These are phyloP conservation scores for Lactarius sp. DNA, from an alignment of 768 basidiomycete genomes.

Conservation along the genomic window DNA sequence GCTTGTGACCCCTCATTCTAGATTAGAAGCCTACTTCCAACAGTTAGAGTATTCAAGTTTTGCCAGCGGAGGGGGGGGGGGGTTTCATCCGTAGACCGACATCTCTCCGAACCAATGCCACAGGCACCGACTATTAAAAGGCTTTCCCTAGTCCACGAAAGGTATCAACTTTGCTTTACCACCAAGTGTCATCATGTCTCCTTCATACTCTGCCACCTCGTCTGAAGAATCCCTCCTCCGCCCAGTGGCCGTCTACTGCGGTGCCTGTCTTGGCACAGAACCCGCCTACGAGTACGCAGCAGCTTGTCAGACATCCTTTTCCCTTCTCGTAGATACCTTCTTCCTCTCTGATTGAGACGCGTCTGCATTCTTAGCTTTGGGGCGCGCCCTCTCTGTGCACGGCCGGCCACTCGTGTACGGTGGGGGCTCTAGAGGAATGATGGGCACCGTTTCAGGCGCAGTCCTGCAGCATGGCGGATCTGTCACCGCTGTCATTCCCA, in stretches of 20 bases:
- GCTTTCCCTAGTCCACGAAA: neutral
- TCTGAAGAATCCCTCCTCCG: neutral
- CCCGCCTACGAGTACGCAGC: slow-evolving; percentile 65
- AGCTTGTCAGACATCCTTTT: slow-evolving; percentile 45
- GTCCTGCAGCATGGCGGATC: slow-evolving; percentile 62
- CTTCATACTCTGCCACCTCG: neutral
- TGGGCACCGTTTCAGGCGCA: slow-evolving; percentile 74
- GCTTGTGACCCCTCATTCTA: neutral
- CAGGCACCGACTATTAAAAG: neutral
- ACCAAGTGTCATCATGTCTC: neutral
- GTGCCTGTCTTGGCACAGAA: slow-evolving; percentile 61
- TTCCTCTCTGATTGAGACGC: neutral
- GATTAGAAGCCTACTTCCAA: neutral
- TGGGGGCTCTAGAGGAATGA: slow-evolving; percentile 77
- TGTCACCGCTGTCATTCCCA: slow-evolving; percentile 75
- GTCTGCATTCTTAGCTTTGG: slow-evolving; percentile 49
- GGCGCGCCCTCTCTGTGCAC: slow-evolving; percentile 58
- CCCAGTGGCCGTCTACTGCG: slow-evolving; percentile 81
- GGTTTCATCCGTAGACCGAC: neutral
- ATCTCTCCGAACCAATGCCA: neutral
- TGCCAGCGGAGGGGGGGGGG: neutral
- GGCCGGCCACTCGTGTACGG: slow-evolving; percentile 77
- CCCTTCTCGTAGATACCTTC: neutral
- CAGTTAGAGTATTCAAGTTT: neutral
- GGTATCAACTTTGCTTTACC: neutral